Conservation (phyloP, 768 basidiomycete genomes). For the Kondoa subrosea region DNA sequence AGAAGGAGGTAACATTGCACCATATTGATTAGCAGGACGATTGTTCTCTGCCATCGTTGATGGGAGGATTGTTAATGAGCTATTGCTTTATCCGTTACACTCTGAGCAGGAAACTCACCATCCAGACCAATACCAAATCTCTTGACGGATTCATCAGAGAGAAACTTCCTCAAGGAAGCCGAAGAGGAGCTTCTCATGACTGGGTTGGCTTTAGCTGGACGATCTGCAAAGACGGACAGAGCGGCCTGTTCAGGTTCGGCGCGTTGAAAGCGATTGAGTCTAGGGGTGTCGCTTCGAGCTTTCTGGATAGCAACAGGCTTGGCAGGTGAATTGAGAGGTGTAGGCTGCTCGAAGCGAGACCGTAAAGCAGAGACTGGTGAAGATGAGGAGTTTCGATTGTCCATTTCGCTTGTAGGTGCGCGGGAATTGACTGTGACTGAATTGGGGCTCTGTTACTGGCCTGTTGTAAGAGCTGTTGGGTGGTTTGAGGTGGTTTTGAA, state of each 20-base stretch:
- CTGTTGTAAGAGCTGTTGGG: no score
- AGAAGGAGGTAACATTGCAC: no score
- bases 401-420: no score
- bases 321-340: neutral
- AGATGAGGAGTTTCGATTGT: neutral
- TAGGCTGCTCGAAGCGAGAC: neutral
- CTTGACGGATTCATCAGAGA: neutral
- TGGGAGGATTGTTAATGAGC: no score
- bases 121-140: neutral
- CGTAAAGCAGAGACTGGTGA: neutral
- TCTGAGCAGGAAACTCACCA: neutral
- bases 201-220: neutral
- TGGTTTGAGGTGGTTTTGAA: no score
- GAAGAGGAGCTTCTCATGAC: neutral
- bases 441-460: no score
- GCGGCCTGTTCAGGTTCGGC: neutral
- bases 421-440: no score
- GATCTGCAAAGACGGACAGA: neutral
- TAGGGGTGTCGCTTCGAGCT: neutral
- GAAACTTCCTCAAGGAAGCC: neutral
- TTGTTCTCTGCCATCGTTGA: no score
- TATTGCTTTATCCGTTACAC: neutral
- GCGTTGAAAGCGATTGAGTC: neutral
- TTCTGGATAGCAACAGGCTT: neutral
- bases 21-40: no score